These are phyloP conservation scores for Aspergillus sclerotioniger DNA, from an alignment of 495 filamentous ascomycete genomes.

Conservation along the genomic window DNA sequence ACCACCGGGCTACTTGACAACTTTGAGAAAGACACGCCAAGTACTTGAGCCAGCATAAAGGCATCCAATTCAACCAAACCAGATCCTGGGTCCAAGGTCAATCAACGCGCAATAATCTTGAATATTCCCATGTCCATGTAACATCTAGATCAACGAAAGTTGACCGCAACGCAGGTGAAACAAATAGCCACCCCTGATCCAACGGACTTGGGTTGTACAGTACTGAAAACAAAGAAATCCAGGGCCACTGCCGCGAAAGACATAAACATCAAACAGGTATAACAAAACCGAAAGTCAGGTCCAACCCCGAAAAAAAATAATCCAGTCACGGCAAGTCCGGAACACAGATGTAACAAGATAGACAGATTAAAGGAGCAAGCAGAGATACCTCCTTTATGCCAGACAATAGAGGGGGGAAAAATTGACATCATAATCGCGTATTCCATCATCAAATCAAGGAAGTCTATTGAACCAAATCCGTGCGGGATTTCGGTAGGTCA, in stretches of 20 bases:
- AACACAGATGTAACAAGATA: not conserved
- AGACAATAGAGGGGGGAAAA: not conserved
- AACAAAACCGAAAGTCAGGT: not conserved
- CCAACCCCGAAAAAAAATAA: not conserved
- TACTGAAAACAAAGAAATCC: conserved; percentile 5
- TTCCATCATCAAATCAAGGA: not conserved
- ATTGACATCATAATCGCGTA: not conserved
- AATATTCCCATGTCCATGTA: not conserved
- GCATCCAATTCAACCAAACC: not conserved
- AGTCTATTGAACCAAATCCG: not conserved
- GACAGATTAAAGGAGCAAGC: not conserved
- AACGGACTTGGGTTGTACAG: conserved; percentile 11
- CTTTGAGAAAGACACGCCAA: not conserved
- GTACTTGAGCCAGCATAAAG: not conserved
- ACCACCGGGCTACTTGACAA: not conserved
- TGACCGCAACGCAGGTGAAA: not conserved
- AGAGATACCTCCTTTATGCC: not conserved
- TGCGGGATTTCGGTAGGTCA: not conserved
- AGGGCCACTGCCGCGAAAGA: conserved; percentile 3
- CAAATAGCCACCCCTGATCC: not conserved
- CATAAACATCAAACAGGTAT: not conserved
- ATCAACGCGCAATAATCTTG: not conserved
- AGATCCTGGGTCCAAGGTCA: not conserved
- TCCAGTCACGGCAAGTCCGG: not conserved
- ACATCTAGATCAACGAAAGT: not conserved